Percentiles rank a stretch among this genome's conserved stretches.
phyloP scores from a whole-genome alignment of 208 protist genomes.

The Leishmania lainsoni region DNA sequence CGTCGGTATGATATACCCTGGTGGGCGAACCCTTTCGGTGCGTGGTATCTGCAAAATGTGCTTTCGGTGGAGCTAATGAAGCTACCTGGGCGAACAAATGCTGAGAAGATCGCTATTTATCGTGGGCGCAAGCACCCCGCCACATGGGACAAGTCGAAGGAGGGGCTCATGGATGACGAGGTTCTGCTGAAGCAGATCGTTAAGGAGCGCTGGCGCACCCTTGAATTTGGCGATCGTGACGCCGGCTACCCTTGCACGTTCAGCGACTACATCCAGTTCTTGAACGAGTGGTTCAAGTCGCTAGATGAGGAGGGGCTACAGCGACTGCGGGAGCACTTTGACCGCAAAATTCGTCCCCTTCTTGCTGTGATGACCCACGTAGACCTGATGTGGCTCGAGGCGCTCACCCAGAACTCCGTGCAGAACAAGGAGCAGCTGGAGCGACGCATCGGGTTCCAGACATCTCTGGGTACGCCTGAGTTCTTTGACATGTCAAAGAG shows the following conservation, averaged over 20 bases:
- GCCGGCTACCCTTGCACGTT: conserved; percentile 90
- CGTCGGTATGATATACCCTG: conserved; percentile 92
- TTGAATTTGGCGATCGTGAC: conserved; percentile 92
- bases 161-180: conserved; percentile 79
- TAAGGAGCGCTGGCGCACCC: conserved; percentile 88
- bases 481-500: conserved; percentile 94
- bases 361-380: conserved; percentile 93
- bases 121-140: conserved; percentile 59
- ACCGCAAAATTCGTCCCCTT: conserved; percentile 89
- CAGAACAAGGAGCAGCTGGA: conserved; percentile 89
- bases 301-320: conserved; percentile 92
- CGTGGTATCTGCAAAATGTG: conserved; percentile 94
- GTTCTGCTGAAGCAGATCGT: conserved; percentile 86
- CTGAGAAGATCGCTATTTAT: conserved; percentile 91
- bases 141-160: conserved; percentile 52
- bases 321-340: conserved; percentile 92
- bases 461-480: conserved; percentile 90
- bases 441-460: conserved; percentile 90
- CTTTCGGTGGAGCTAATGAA: conserved; percentile 90
- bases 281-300: conserved; percentile 95
- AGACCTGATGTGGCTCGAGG: conserved; percentile 91
- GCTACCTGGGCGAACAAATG: conserved; percentile 85
- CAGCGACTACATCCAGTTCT: conserved; percentile 93
- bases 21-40: conserved; percentile 94
- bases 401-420: conserved; percentile 89